phyloP scores from a whole-genome alignment of 352 stramenopile genomes.

The Plasmopara halstedii region DNA sequence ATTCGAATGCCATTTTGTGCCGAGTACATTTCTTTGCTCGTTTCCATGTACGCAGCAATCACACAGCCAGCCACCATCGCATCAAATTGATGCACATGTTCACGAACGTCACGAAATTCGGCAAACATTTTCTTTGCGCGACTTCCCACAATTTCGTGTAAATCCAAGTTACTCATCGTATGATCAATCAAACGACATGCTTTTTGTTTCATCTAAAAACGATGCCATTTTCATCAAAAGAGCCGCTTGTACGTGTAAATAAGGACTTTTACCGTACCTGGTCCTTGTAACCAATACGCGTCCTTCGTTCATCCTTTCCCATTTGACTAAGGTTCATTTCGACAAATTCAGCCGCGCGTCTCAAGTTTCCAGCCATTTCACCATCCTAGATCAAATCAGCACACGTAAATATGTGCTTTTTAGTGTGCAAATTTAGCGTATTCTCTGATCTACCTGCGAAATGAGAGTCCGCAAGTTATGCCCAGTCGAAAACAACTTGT shows the following conservation, averaged over 20 bases:
- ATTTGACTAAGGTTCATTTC: constrained; percentile 97
- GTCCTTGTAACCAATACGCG: constrained; percentile 96
- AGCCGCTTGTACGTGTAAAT: constrained; percentile 1
- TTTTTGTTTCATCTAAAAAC: constrained; percentile 90
- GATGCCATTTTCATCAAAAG: constrained; percentile 14
- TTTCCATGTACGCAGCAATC: constrained; percentile 82
- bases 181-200: constrained; percentile 84
- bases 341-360: constrained; percentile 85
- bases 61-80: constrained; percentile 85
- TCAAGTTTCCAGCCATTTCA: constrained; percentile 79
- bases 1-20: constrained; percentile 74
- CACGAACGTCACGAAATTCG: constrained; percentile 92
- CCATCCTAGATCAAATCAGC: constrained; percentile 50
- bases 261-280: constrained; percentile 57
- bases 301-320: constrained; percentile 93
- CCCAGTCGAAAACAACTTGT: constrained; percentile 92
- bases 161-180: constrained; percentile 90
- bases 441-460: constrained; percentile 52
- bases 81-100: constrained; percentile 94
- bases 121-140: constrained; percentile 95
- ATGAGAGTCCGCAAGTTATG: constrained; percentile 95
- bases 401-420: constrained; percentile 13
- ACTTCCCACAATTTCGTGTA: constrained; percentile 93
- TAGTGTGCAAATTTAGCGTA: constrained; percentile 1
- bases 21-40: constrained; percentile 80